Base-by-base conservation (phyloP, 2,329 filamentous ascomycete genomes). In the Aphanocladium album region DNA sequence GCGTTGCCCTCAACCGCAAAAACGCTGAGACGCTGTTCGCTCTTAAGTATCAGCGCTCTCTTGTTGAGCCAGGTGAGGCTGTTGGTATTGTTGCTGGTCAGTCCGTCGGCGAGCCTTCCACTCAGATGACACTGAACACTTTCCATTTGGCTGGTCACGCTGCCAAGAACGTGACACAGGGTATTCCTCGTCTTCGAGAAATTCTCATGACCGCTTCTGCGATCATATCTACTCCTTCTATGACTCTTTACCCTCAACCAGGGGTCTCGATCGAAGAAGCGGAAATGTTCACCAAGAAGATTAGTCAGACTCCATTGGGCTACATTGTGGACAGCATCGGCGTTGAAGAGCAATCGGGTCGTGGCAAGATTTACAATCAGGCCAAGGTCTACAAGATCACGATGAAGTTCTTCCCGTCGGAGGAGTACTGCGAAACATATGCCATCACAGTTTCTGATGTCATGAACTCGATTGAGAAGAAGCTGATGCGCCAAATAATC, bases 141-240 rank as follows among this genome's bases (percentile, higher is more conserved):
- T 99, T 99, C 85, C 95, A 99, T 83, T 90, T 99, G 84, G 95
- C 95, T 74, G 95, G 95, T 71, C 93, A 98, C 80, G 93, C 95
- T 21, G 89, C 95, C 33, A 98, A 97, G 82, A 99, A 99, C 83
- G 96, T 99, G 71, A 99, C 95, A 0, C 84, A 97, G 21, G 95
- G 95, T 90, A 98, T 99, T 71, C 95, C 95, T 62, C 91, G 95
- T 77, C 83, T 99, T 21, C 85, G 95, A 78, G 95, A 99, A 83
- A 97, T 99, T 68, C 84, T 99, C 66, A 99, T 99, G 95, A 98
- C 95, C 53, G 95, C 95, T 27, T 95, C 90, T 71, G 84, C 87
- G 56, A 84, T 89, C 50, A 97, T 98, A 64, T 90, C 91, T 43
- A 99, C 95, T 0, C 95, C 95, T 1, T 85, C 87, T 5, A 96